phyloP scores from a whole-genome alignment of 2,329 filamentous ascomycete species.

The Mycogone perniciosa region DNA sequence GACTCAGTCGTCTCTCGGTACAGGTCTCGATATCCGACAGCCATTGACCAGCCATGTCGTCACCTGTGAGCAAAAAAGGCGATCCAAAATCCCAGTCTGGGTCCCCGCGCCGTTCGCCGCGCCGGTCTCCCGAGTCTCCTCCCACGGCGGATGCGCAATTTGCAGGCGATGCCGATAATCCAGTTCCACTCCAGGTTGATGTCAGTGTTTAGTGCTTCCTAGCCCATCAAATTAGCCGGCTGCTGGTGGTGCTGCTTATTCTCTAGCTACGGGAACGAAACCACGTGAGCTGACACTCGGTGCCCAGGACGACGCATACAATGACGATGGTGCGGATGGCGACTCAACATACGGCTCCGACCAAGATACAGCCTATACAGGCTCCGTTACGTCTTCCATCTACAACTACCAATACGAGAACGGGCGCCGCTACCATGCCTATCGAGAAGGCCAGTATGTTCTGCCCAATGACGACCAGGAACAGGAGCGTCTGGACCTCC shows the following conservation, averaged over 20 bases:
- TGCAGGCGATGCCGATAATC: slow-evolving; percentile 12
- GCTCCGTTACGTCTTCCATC: slow-evolving; percentile 36
- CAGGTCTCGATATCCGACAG: not conserved
- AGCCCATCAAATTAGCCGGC: not conserved
- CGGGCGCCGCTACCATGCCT: slow-evolving; percentile 43
- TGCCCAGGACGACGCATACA: slow-evolving; percentile 12
- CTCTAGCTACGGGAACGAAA: not conserved
- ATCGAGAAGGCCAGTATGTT: slow-evolving; percentile 37
- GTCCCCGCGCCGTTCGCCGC: not conserved
- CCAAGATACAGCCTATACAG: slow-evolving; percentile 24
- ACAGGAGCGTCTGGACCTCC: slow-evolving; percentile 47
- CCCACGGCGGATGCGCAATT: not conserved
- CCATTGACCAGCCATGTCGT: not conserved
- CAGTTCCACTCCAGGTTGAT: slow-evolving; percentile 21
- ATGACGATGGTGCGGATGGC: slow-evolving; percentile 17
- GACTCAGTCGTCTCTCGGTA: too few relatives aligned
- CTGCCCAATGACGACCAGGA: slow-evolving; percentile 49
- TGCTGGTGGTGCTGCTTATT: not conserved
- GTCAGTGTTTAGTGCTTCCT: slow-evolving; percentile 10
- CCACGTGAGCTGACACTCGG: not conserved
- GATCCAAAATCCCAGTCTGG: not conserved
- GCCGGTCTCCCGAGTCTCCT: not conserved
- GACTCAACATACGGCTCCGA: slow-evolving; percentile 33
- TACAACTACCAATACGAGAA: slow-evolving; percentile 40
- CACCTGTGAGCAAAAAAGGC: not conserved